Evolutionary conservation across 1,139 yeast genomes (phyloP).

Genomic region (Geotrichum restrictum): DNA sequence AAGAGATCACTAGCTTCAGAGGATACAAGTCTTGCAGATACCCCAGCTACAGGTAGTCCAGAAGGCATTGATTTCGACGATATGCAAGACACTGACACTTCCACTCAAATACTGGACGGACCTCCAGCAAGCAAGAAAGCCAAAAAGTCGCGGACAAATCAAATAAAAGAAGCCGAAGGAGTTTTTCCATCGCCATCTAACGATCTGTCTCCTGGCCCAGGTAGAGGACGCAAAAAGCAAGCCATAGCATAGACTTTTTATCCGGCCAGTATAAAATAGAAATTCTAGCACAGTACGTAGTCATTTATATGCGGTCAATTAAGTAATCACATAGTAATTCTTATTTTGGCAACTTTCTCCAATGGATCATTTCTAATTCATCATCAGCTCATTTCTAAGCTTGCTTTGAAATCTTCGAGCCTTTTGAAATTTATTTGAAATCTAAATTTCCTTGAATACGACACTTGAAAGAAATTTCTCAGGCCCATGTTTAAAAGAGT

Average conservation of each 20-base stretch:
- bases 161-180: constrained; percentile 22
- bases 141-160: constrained; percentile 26
- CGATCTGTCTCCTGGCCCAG: constrained; percentile 3
- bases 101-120: constrained; percentile 10
- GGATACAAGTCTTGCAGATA: constrained; percentile 20
- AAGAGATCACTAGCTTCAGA: constrained; percentile 11
- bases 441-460: no score
- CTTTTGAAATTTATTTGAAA: not conserved
- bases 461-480: no score
- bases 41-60: constrained; percentile 25
- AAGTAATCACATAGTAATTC: not conserved
- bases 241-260: no score
- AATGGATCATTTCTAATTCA: not conserved
- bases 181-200: not conserved
- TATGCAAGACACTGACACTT: constrained; percentile 22
- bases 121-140: constrained; percentile 25
- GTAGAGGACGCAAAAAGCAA: constrained; percentile 7
- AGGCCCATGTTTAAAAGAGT: constrained; percentile 1
- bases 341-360: not conserved
- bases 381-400: no score
- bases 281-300: no score
- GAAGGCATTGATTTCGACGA: constrained; percentile 24
- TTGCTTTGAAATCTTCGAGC: no score
- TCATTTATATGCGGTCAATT: no score
- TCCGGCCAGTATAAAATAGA: no score